Conservation (phyloP, 2,329 filamentous ascomycete species). For the Emydomyces testavorans region DNA sequence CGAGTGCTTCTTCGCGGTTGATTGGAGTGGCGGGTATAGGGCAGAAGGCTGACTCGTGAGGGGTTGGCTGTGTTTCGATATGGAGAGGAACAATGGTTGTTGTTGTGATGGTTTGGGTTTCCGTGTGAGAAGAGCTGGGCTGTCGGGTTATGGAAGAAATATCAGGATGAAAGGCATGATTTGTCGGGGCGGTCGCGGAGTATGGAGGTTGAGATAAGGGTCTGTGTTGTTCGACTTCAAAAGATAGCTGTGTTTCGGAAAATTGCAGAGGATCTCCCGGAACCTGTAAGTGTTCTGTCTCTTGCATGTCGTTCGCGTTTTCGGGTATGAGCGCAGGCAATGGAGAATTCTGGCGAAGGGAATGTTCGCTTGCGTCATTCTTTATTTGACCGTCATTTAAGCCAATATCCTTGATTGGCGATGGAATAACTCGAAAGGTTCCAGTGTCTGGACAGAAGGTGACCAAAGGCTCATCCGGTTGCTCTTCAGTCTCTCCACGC, state of each 20-base stretch:
- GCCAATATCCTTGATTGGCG: conserved; percentile 18
- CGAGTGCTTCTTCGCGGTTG: conserved; percentile 38
- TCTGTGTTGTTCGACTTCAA: not conserved
- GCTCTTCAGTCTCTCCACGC: conserved; percentile 2
- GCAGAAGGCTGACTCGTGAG: conserved; percentile 18
- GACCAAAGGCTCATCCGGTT: conserved; percentile 28
- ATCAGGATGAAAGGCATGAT: not conserved
- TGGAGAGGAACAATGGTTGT: conserved; percentile 27
- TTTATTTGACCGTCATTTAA: not conserved
- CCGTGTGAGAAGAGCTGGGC: not conserved
- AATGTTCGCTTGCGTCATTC: not conserved
- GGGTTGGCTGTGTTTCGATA: conserved; percentile 19
- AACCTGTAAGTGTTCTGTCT: not conserved
- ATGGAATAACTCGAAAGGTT: conserved; percentile 34
- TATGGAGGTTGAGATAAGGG: not conserved
- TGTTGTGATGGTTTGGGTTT: conserved; percentile 18
- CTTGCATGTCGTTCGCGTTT: not conserved
- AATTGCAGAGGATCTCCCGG: not conserved
- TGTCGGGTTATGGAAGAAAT: not conserved
- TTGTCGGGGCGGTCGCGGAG: not conserved
- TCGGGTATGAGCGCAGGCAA: not conserved
- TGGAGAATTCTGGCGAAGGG: not conserved
- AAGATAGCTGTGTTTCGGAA: not conserved
- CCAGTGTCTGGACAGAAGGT: conserved; percentile 35
- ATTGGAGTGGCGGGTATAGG: conserved; percentile 35